Evolutionary conservation across 1,284 basidiomycete genomes (phyloP), one percentile per base, ranked within the genome.

Genomic region (Rhodotorula sp.): DNA sequence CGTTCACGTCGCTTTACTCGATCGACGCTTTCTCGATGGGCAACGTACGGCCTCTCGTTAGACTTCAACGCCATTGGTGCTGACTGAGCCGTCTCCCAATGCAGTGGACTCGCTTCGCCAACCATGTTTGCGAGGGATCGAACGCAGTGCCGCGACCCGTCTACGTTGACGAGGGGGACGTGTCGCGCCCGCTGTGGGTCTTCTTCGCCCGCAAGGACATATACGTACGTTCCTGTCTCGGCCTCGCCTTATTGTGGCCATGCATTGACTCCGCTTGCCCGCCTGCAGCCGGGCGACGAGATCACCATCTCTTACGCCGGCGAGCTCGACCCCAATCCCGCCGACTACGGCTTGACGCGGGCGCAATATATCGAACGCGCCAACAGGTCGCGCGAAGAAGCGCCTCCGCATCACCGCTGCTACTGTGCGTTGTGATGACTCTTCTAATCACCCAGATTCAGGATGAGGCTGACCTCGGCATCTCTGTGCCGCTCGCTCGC

Each of bases 81-180:
- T 50, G 53, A 44, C 27, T 27, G 3, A 34, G 34, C 5, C 7
- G 10, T 16, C 14, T 1, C 16, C 5, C 27, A 4, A 4, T 16
- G 16, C 52, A 74, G 73, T 75, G 74, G 74, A 73, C 72, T 16
- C 71, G 74, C n/a, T 75, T 75, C 53, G 61, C 66, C n/a, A 75
- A 75, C 50, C 74, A 75, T 48, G 52, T 48, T 13, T 75, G 74
- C 52, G 2, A 41, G 25, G 69, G 46, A 9, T 66, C 48, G 42
- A 75, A 73, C 44, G 64, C 63, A 8, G 34, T 49, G 1, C 41
- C 61, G 2, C 42, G 61, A 1, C 25, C 72, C 1, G 67, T 73
- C 55, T 71, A 67, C 48, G 59, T 75, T 44, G 74, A 75, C 57
- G 74, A 75, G 4, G 46, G 16, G 3, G 45, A 66, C 52, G 25